Evolutionary conservation across 1,139 yeast species (phyloP).

Genomic region (Geotrichum klebahnii): DNA sequence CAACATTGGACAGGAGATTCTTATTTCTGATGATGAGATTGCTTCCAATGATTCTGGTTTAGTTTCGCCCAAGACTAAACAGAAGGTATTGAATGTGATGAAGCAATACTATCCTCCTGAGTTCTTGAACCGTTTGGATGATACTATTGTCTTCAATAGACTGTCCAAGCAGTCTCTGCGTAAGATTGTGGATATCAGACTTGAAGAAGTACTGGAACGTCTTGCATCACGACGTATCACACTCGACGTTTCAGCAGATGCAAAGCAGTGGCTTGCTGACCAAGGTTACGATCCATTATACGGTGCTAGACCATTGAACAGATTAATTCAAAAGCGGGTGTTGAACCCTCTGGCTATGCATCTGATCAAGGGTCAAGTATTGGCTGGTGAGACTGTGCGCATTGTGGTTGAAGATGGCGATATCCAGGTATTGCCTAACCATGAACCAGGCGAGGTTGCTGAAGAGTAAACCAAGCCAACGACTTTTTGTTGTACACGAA

Average conservation of each 20-base stretch:
- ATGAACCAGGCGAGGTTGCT: too few species aligned
- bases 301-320: conserved; percentile 97
- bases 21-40: conserved; percentile 64
- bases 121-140: conserved; percentile 90
- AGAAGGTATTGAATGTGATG: conserved; percentile 59
- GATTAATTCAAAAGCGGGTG: conserved; percentile 83
- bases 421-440: conserved; percentile 79
- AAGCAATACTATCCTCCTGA: conserved; percentile 93
- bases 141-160: conserved; percentile 87
- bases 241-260: conserved; percentile 65
- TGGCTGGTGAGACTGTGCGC: conserved; percentile 77
- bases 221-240: conserved; percentile 76
- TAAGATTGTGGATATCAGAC: conserved; percentile 82
- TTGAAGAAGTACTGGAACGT: conserved; percentile 77
- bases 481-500: too few species aligned
- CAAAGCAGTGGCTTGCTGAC: conserved; percentile 65
- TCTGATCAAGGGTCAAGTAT: conserved; percentile 78
- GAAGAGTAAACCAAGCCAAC: too few species aligned
- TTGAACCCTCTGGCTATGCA: conserved; percentile 80
- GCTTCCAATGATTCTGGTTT: conserved; percentile 36
- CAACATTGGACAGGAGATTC: conserved; percentile 89
- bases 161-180: conserved; percentile 86
- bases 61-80: too few species aligned
- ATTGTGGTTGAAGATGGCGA: conserved; percentile 59
- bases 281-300: conserved; percentile 88